Conservation (phyloP, 2,329 filamentous ascomycete species). For the Neofusicoccum cordaticola region DNA sequence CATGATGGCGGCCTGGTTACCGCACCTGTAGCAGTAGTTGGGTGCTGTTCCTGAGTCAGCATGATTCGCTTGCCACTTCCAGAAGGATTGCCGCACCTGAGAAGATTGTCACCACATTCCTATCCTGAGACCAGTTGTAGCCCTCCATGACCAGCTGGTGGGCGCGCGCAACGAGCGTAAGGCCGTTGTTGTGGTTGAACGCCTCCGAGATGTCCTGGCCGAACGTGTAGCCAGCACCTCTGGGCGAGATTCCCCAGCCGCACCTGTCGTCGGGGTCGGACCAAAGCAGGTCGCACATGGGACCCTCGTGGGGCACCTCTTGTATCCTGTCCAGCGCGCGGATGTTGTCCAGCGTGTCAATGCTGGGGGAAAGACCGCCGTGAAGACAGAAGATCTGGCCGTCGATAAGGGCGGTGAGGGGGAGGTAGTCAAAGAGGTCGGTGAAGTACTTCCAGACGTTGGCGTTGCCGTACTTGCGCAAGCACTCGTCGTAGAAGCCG, state of each 20-base stretch:
- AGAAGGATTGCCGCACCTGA: conserved; percentile 52
- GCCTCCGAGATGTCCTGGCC: conserved; percentile 97
- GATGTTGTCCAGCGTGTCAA: conserved; percentile 72
- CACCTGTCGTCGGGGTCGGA: conserved; percentile 93
- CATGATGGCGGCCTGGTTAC: conserved; percentile 99
- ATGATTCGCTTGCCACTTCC: neutral
- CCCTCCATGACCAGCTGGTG: conserved; percentile 99
- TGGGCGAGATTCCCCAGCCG: conserved; percentile 92
- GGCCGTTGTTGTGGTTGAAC: conserved; percentile 98
- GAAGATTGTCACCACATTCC: conserved; percentile 98
- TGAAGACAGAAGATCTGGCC: conserved; percentile 73
- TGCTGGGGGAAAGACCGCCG: conserved; percentile 69
- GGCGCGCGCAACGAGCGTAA: conserved; percentile 91
- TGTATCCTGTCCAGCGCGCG: conserved; percentile 51
- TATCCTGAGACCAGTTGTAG: conserved; percentile 98
- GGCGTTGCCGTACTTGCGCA: conserved; percentile 74
- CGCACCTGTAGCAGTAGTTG: conserved; percentile 94
- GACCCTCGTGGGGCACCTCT: conserved; percentile 74
- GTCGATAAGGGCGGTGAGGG: conserved; percentile 70
- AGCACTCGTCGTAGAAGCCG: conserved; percentile 75
- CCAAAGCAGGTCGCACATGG: conserved; percentile 76
- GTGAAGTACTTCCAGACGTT: conserved; percentile 78
- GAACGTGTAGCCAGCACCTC: conserved; percentile 92
- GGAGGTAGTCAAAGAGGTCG: conserved; percentile 75
- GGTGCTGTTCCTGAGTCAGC: conserved; percentile 44